A percentile compares a stretch with the other conserved stretches of the same genome.
Conservation (phyloP, 225 moss, liverwort and hornwort genomes). For the Ulota crispa region DNA sequence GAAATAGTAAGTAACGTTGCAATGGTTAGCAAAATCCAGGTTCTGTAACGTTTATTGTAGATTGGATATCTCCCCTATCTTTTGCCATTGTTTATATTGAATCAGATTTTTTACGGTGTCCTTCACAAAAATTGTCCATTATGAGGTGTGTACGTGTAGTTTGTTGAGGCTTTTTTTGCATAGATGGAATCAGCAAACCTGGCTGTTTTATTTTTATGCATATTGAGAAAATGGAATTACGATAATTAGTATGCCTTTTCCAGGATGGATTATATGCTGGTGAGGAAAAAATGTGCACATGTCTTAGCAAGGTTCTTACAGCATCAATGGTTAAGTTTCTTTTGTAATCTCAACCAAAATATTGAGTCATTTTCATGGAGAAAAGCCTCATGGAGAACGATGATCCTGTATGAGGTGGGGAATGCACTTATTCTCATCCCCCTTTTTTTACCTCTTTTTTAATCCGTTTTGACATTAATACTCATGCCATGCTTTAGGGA, state of each 20-base stretch:
- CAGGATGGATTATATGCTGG: conserved; percentile 7
- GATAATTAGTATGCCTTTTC: background rate
- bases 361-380: background rate
- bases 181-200: background rate
- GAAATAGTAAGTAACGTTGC: background rate
- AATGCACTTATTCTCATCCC: background rate
- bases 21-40: conserved; percentile 10
- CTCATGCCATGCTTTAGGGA: no score
- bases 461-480: background rate
- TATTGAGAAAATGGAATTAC: conserved; percentile 16
- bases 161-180: conserved; percentile 23
- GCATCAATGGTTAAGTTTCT: background rate
- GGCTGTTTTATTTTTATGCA: conserved; percentile 2
- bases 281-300: background rate
- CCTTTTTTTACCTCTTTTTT: no score
- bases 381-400: background rate
- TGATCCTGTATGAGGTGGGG: background rate
- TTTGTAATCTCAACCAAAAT: background rate
- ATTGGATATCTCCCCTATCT: conserved; percentile 13
- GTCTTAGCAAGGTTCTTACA: background rate
- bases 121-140: conserved; percentile 34
- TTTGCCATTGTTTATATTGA: conserved; percentile 29
- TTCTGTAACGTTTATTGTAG: conserved; percentile 35
- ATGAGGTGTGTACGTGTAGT: conserved; percentile 20
- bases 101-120: conserved; percentile 19